These are phyloP conservation scores for Ogataea salicorniae DNA, from an alignment of 805 yeast species.

Conservation along the genomic window DNA sequence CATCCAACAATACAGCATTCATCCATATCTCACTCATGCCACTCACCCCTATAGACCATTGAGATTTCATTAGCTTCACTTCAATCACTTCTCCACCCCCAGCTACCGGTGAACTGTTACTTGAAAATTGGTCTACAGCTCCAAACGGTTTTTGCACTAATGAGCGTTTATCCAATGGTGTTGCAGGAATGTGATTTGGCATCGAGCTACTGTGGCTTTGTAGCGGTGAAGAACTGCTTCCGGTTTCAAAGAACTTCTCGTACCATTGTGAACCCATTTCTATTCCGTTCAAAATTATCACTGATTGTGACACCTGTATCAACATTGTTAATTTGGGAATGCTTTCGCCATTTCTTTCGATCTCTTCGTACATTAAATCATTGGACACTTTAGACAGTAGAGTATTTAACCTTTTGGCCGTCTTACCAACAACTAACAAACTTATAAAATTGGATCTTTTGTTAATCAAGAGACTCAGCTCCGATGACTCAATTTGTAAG, in stretches of 20 bases:
- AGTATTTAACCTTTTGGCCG: slow-evolving; percentile 21
- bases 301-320: slow-evolving; percentile 16
- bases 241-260: slow-evolving; percentile 7
- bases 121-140: neutral
- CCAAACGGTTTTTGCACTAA: too few relatives aligned
- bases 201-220: too few relatives aligned
- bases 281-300: slow-evolving; percentile 22
- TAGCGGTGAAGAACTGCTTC: too few relatives aligned
- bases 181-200: too few relatives aligned
- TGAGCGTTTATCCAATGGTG: too few relatives aligned
- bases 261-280: slow-evolving; percentile 29
- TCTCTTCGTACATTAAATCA: slow-evolving; percentile 24
- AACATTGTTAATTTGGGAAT: slow-evolving; percentile 19
- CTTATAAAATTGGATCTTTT: slow-evolving; percentile 26
- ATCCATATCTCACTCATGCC: slow-evolving; percentile 21
- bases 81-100: slow-evolving; percentile 37
- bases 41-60: slow-evolving; percentile 34
- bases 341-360: slow-evolving; percentile 2
- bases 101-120: neutral
- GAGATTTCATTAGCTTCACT: slow-evolving; percentile 36
- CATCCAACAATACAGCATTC: slow-evolving; percentile 23
- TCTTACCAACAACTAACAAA: slow-evolving; percentile 18
- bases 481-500: slow-evolving; percentile 36
- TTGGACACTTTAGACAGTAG: slow-evolving; percentile 19
- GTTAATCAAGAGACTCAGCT: slow-evolving; percentile 29